Evolutionary conservation across 1,284 basidiomycete genomes (phyloP).

Genomic region (Megacollybia platyphylla): DNA sequence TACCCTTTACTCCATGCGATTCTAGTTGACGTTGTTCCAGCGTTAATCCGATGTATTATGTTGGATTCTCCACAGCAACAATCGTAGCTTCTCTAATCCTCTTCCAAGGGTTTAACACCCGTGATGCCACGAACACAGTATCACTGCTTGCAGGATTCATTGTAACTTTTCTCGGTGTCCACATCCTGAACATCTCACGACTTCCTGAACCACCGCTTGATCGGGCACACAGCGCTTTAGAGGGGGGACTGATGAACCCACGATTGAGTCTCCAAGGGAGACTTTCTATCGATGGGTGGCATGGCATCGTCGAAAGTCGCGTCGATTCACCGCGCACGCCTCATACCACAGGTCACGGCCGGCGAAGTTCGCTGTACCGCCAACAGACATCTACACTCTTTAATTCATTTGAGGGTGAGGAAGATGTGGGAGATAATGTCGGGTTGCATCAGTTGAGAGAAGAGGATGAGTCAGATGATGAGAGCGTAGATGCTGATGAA

Average conservation of each 20-base stretch:
- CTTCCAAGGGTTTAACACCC: conserved; percentile 95
- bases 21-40: conserved; percentile 23
- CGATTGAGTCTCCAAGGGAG: conserved; percentile 58
- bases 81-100: conserved; percentile 92
- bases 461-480: conserved; percentile 30
- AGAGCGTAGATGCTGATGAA: conserved; percentile 35
- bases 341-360: conserved; percentile 24
- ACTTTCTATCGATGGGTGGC: conserved; percentile 62
- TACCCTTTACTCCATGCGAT: conserved; percentile 10
- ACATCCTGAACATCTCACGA: conserved; percentile 80
- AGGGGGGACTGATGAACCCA: conserved; percentile 64
- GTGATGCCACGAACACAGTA: conserved; percentile 67
- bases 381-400: conserved; percentile 50
- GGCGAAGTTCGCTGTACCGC: conserved; percentile 46
- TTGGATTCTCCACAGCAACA: conserved; percentile 95
- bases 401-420: conserved; percentile 42
- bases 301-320: conserved; percentile 22
- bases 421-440: conserved; percentile 11
- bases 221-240: conserved; percentile 27
- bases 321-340: conserved; percentile 15
- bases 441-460: conserved; percentile 23
- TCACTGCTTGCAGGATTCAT: conserved; percentile 83
- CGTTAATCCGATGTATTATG: conserved; percentile 98
- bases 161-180: conserved; percentile 87
- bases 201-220: conserved; percentile 36